Evolutionary conservation across 495 filamentous ascomycete species (phyloP), one percentile per base, ranked within the genome.

Genomic region (Tuber microsphaerosporum): DNA sequence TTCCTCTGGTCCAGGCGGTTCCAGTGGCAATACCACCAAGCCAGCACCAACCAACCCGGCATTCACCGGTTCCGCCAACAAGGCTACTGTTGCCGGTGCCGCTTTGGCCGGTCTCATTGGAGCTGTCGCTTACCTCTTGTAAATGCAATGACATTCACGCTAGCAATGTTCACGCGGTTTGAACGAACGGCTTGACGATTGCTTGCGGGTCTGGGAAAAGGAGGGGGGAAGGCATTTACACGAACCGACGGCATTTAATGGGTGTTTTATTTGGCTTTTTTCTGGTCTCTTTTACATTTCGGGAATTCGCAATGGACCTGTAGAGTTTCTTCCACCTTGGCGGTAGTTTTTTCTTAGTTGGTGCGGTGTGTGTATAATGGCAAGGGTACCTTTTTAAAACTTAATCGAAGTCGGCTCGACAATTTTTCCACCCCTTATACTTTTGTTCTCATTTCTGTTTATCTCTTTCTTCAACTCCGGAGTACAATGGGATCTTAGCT

Each of bases 41-140:
- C 80, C 84, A 48, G 79, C 77, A 48, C 73, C 81, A 75, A 81
- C 45, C 75, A 76, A 72, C 34, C 34, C 34, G 34, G 34, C 34
- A 37, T 79, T 84, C 69, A 71, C 80, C 26, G 82, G 83, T 44
- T 82, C 86, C 71, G 79, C 84, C 80, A 85, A 88, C 81, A 85
- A 87, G 83, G 86, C 88, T 77, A 87, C 89, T 80, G 88, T 91
- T 80, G 90, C 90, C 74, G 90, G 90, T 81, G 90, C 88, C 80
- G 90, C 86, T 84, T 89, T 93, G 77, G 92, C 90, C 80, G 90
- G 81, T 72, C 76, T 94, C 81, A 88, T 93, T 85, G 93, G 90
- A 85, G 83, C 90, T 79, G 91, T 88, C 81, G 92, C 91, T 82
- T 88, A 89, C 85, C 82, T 92, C 82, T 89, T 94, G 87, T 94